A percentile compares a stretch with the other conserved stretches of the same genome.
phyloP scores from a whole-genome alignment of 345 rosid genomes.

The Pugionium cornutum region DNA sequence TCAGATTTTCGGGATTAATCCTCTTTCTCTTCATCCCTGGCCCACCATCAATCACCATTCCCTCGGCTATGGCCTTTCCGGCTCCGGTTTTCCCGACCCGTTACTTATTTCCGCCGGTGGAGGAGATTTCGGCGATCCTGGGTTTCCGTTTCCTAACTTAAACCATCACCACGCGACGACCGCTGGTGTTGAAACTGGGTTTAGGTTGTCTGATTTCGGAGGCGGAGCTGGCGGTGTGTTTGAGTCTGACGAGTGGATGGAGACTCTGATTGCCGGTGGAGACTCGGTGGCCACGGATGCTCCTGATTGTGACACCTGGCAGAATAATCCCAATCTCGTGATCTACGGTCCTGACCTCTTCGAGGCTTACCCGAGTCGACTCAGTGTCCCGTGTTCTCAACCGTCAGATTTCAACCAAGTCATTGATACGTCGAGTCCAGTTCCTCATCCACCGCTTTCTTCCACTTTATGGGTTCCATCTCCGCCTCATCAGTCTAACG shows the following conservation, averaged over 20 bases:
- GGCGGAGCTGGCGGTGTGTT: constrained; percentile 62
- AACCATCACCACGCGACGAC: constrained; percentile 47
- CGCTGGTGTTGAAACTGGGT: constrained; percentile 47
- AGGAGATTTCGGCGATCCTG: constrained; percentile 51
- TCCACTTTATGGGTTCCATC: constrained; percentile 44
- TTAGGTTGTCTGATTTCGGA: constrained; percentile 59
- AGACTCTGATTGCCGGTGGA: constrained; percentile 64
- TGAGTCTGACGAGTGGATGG: constrained; percentile 97
- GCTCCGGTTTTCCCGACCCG: constrained; percentile 66
- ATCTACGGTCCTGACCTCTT: constrained; percentile 73
- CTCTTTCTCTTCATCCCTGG: constrained; percentile 58
- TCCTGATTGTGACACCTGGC: constrained; percentile 79
- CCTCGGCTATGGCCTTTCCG: constrained; percentile 48
- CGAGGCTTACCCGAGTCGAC: constrained; percentile 54
- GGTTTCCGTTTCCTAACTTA: constrained; percentile 60
- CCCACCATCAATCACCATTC: constrained; percentile 30
- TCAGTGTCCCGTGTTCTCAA: constrained; percentile 38
- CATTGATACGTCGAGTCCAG: constrained; percentile 44
- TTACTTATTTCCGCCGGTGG: constrained; percentile 44
- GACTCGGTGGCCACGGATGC: constrained; percentile 52
- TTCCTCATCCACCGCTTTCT: constrained; percentile 29
- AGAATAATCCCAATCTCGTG: constrained; percentile 50
- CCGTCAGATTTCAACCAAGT: constrained; percentile 73
- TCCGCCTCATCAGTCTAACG: constrained; percentile 39
- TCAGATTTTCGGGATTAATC: constrained; percentile 49